Conservation (phyloP, 2,329 filamentous ascomycete species). For the Epichloe scottii region DNA sequence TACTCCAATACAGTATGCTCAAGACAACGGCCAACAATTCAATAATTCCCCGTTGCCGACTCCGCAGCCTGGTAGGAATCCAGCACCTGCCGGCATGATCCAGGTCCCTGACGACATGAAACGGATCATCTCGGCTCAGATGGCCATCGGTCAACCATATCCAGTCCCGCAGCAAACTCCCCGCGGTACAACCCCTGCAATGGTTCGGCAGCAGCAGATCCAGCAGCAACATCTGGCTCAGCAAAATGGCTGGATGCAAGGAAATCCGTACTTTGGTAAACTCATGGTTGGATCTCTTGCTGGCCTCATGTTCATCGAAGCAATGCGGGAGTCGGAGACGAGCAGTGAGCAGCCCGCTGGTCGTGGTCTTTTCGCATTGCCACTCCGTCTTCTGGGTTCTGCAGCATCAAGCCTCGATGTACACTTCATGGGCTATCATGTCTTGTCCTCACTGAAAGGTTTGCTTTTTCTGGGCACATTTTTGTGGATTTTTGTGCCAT, state of each 20-base stretch:
- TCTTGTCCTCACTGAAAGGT: slow-evolving; percentile 40
- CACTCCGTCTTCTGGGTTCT: slow-evolving; percentile 42
- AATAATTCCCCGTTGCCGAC: slow-evolving; percentile 32
- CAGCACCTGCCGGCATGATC: slow-evolving; percentile 45
- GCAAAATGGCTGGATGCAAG: slow-evolving; percentile 40
- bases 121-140: slow-evolving; percentile 44
- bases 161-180: slow-evolving; percentile 36
- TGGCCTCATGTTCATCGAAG: slow-evolving; percentile 83
- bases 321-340: slow-evolving; percentile 54
- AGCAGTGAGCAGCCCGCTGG: slow-evolving; percentile 51
- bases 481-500: slow-evolving; percentile 43
- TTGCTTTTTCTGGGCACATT: slow-evolving; percentile 39
- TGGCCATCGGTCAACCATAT: slow-evolving; percentile 42
- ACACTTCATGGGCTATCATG: slow-evolving; percentile 41
- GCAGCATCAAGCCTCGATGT: slow-evolving; percentile 36
- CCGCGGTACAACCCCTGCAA: slow-evolving; percentile 26
- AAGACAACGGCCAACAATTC: slow-evolving; percentile 30
- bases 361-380: slow-evolving; percentile 54
- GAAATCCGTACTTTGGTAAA: slow-evolving; percentile 52
- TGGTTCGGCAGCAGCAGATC: slow-evolving; percentile 43
- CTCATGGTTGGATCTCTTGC: slow-evolving; percentile 89
- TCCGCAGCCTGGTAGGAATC: slow-evolving; percentile 23
- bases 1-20: slow-evolving; percentile 37
- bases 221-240: slow-evolving; percentile 40
- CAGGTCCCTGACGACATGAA: slow-evolving; percentile 55